Evolutionary conservation across 2,329 filamentous ascomycete genomes (phyloP).

Genomic region (Mollisia scopiformis): DNA sequence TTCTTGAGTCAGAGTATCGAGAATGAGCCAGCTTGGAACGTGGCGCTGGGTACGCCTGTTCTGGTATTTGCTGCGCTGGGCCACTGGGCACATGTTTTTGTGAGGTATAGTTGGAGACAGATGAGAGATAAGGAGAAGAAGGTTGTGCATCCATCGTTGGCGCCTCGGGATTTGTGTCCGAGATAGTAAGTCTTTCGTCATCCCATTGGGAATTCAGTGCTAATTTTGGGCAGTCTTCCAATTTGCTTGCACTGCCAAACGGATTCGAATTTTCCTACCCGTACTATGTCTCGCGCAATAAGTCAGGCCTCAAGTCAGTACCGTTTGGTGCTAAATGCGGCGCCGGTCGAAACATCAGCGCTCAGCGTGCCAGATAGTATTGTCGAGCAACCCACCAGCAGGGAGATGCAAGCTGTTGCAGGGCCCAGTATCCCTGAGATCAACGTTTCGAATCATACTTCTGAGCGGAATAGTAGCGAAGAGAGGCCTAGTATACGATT

Average conservation of each 20-base stretch:
- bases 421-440: too few species aligned
- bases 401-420: too few species aligned
- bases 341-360: too few species aligned
- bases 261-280: background rate
- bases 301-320: background rate
- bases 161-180: background rate
- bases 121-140: background rate
- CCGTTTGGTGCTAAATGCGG: too few species aligned
- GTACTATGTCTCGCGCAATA: background rate
- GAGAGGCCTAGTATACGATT: too few species aligned
- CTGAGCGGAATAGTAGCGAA: too few species aligned
- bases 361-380: too few species aligned
- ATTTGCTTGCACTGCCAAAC: background rate
- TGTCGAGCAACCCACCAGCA: too few species aligned
- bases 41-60: conserved; percentile 7
- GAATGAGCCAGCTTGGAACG: background rate
- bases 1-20: background rate
- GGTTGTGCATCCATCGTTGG: background rate
- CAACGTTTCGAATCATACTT: too few species aligned
- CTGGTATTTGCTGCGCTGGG: conserved; percentile 6
- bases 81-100: conserved; percentile 1
- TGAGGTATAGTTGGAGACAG: background rate
- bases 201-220: background rate
- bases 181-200: background rate
- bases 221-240: background rate